Evolutionary conservation across 164 flowering plant species (phyloP).

Genomic region (Euptelea pleiosperma): DNA sequence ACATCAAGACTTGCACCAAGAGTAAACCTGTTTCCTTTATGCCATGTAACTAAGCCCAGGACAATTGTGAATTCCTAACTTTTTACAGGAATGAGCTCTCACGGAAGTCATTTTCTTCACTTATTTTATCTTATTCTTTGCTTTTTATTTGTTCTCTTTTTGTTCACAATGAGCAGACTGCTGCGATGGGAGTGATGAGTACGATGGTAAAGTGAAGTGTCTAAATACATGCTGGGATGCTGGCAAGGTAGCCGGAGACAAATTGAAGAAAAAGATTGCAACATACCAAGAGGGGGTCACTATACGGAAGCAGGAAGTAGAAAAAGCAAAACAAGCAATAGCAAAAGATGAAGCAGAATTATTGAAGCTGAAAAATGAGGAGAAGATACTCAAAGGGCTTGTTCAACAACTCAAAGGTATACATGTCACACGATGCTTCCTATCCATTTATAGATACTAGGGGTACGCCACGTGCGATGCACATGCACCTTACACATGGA

Average conservation of each 20-base stretch:
- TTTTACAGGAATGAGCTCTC: background rate
- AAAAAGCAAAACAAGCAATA: slow-evolving; percentile 54
- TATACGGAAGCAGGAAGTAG: slow-evolving; percentile 56
- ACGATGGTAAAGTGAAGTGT: slow-evolving; percentile 71
- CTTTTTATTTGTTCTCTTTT: slow-evolving; percentile 1
- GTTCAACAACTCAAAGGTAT: slow-evolving; percentile 86
- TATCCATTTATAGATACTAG: no score
- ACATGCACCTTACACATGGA: no score
- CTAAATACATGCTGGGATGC: slow-evolving; percentile 96
- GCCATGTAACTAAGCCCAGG: no score
- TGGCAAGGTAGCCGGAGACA: slow-evolving; percentile 88
- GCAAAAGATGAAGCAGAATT: slow-evolving; percentile 79
- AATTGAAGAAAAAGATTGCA: slow-evolving; percentile 79
- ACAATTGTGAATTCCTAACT: no score
- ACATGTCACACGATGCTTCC: background rate
- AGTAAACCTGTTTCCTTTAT: no score
- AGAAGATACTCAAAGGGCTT: slow-evolving; percentile 66
- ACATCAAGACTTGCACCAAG: no score
- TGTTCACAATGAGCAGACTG: slow-evolving; percentile 54
- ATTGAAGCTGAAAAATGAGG: slow-evolving; percentile 68
- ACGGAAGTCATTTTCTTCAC: background rate
- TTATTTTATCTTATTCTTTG: background rate
- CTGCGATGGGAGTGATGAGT: slow-evolving; percentile 99
- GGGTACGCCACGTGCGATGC: no score
- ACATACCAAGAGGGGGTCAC: slow-evolving; percentile 68